phyloP scores from a whole-genome alignment of 2,329 filamentous ascomycete genomes.

The Hypoxylon sp. region DNA sequence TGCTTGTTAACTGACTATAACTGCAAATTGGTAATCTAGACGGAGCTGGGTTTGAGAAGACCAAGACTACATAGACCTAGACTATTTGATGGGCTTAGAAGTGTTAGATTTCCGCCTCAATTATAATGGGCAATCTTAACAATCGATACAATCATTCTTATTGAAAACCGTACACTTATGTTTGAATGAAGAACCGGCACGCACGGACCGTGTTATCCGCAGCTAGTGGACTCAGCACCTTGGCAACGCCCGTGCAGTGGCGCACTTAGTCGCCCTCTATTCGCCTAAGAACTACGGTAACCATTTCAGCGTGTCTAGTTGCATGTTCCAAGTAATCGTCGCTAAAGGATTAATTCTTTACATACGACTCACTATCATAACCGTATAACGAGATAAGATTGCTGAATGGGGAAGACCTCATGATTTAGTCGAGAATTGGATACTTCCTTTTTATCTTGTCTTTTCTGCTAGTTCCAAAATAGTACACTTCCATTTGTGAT shows the following conservation, averaged over 20 bases:
- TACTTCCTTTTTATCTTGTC: background rate
- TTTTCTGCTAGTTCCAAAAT: background rate
- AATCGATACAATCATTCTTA: constrained; percentile 9
- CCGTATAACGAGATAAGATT: too few species aligned
- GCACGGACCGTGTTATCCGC: too few species aligned
- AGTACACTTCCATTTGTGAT: background rate
- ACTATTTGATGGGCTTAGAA: constrained; percentile 11
- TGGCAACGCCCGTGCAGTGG: too few species aligned
- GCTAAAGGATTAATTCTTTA: too few species aligned
- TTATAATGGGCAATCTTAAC: constrained; percentile 1
- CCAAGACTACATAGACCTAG: constrained; percentile 32
- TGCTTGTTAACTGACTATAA: constrained; percentile 8
- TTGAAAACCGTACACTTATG: background rate
- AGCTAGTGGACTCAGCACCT: background rate
- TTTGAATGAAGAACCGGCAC: background rate
- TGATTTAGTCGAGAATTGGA: background rate
- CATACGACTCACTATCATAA: too few species aligned
- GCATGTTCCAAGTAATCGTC: too few species aligned
- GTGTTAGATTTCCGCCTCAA: constrained; percentile 1
- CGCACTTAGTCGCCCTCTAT: too few species aligned
- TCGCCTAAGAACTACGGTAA: too few species aligned
- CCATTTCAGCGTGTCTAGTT: too few species aligned
- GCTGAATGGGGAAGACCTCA: too few species aligned
- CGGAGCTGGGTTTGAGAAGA: constrained; percentile 13
- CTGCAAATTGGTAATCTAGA: constrained; percentile 26